A percentile compares a stretch with the other conserved stretches of the same genome.
Conservation (phyloP, 2,329 filamentous ascomycete species). For the Dactylellina drechsleri region DNA sequence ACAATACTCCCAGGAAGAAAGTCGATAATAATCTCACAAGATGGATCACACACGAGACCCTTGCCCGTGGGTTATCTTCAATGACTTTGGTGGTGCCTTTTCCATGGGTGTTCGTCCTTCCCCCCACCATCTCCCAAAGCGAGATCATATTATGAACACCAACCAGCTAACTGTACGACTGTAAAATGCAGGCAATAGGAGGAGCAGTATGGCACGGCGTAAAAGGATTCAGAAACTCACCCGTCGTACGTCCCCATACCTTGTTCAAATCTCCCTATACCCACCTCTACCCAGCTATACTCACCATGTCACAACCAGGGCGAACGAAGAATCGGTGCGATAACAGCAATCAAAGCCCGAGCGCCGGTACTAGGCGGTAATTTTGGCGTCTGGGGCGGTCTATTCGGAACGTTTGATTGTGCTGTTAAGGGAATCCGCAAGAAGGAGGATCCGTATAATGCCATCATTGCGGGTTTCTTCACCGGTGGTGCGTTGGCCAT, state of each 20-base stretch:
- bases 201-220: slow-evolving; percentile 95
- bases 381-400: slow-evolving; percentile 96
- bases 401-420: slow-evolving; percentile 97
- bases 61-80: slow-evolving; percentile 94
- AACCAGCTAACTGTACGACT: slow-evolving; percentile 28
- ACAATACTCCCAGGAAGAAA: no score
- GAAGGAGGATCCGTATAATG: slow-evolving; percentile 99
- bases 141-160: not conserved
- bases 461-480: slow-evolving; percentile 96
- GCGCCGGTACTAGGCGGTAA: slow-evolving; percentile 96
- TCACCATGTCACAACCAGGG: slow-evolving; percentile 68
- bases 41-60: slow-evolving; percentile 98
- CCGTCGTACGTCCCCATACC: slow-evolving; percentile 60
- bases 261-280: not conserved
- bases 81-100: slow-evolving; percentile 97
- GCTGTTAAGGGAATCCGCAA: slow-evolving; percentile 91
- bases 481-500: slow-evolving; percentile 92
- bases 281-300: not conserved
- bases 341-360: slow-evolving; percentile 97
- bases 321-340: slow-evolving; percentile 91
- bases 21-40: slow-evolving; percentile 18
- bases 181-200: slow-evolving; percentile 71
- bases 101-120: slow-evolving; percentile 83
- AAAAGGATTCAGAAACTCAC: slow-evolving; percentile 90
- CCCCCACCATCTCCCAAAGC: not conserved